Evolutionary conservation across 164 flowering plant species (phyloP).

Genomic region (Buxus sempervirens): DNA sequence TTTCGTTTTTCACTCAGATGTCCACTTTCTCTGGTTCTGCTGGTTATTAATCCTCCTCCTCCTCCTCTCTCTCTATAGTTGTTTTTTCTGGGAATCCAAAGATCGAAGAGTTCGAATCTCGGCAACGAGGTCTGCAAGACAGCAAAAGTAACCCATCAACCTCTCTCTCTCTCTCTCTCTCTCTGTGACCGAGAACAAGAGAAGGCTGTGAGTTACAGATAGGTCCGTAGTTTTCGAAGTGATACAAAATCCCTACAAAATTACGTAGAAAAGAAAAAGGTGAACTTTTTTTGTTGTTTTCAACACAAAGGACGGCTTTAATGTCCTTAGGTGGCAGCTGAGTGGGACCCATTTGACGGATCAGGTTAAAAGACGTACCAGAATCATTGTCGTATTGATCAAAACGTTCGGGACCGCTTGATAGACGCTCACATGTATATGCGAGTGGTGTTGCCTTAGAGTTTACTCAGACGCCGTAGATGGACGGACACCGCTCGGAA

Average conservation of each 20-base stretch:
- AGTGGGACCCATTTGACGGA: background rate
- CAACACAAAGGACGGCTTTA: background rate
- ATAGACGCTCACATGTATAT: background rate
- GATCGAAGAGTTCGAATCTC: conserved; percentile 1
- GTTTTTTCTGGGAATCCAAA: background rate
- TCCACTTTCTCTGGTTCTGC: background rate
- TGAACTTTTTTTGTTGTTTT: too few relatives aligned
- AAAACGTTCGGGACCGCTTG: background rate
- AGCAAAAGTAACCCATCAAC: background rate
- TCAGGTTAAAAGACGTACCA: too few relatives aligned
- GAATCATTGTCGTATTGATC: too few relatives aligned
- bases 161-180: background rate
- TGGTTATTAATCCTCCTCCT: background rate
- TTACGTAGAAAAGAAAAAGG: conserved; percentile 3
- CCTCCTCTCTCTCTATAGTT: background rate
- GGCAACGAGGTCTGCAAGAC: background rate
- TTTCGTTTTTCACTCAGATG: background rate
- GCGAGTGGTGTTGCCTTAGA: background rate
- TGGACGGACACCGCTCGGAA: too few relatives aligned
- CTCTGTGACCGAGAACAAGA: background rate
- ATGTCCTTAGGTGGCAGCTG: background rate
- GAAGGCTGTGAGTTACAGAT: too few relatives aligned
- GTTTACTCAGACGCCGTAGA: too few relatives aligned
- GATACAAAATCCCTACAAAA: too few relatives aligned
- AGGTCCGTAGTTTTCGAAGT: too few relatives aligned